Conservation (phyloP, 2,329 filamentous ascomycete genomes). For the Didymella segeticola region DNA sequence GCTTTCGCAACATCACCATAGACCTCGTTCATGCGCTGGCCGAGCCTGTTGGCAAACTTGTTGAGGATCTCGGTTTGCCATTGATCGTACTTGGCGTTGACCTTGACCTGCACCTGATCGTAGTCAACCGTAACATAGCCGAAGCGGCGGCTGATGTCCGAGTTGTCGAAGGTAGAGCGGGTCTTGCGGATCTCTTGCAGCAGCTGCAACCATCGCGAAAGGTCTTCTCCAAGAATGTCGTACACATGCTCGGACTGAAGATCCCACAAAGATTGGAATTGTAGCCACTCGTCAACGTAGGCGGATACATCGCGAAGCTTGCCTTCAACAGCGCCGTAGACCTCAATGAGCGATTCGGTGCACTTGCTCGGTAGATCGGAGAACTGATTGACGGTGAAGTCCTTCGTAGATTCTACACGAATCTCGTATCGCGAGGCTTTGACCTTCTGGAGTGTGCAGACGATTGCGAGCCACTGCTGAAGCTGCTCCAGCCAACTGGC, state of each 20-base stretch:
- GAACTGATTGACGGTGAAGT: constrained; percentile 72
- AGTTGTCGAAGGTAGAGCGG: constrained; percentile 94
- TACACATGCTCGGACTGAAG: constrained; percentile 95
- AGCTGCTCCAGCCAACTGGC: constrained; percentile 94
- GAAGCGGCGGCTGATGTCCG: constrained; percentile 89
- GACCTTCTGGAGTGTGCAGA: constrained; percentile 91
- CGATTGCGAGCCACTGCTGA: constrained; percentile 89
- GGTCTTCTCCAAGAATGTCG: constrained; percentile 86
- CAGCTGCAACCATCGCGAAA: constrained; percentile 91
- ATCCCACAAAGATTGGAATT: constrained; percentile 98
- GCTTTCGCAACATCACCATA: constrained; percentile 92
- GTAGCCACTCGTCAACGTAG: constrained; percentile 97
- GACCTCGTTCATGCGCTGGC: constrained; percentile 88
- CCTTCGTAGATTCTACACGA: constrained; percentile 69
- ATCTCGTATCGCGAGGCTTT: constrained; percentile 96
- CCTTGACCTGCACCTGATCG: constrained; percentile 97
- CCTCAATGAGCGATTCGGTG: constrained; percentile 76
- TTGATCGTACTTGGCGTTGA: constrained; percentile 98
- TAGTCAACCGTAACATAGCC: constrained; percentile 96
- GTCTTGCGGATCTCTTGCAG: constrained; percentile 98
- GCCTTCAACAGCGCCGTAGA: constrained; percentile 83
- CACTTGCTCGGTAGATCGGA: constrained; percentile 84
- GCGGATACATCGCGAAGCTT: constrained; percentile 79
- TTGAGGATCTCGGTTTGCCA: constrained; percentile 98
- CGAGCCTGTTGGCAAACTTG: constrained; percentile 90